These are phyloP conservation scores for Camellia lanceoleosa DNA, from an alignment of 148 eudicot species.

Conservation along the genomic window DNA sequence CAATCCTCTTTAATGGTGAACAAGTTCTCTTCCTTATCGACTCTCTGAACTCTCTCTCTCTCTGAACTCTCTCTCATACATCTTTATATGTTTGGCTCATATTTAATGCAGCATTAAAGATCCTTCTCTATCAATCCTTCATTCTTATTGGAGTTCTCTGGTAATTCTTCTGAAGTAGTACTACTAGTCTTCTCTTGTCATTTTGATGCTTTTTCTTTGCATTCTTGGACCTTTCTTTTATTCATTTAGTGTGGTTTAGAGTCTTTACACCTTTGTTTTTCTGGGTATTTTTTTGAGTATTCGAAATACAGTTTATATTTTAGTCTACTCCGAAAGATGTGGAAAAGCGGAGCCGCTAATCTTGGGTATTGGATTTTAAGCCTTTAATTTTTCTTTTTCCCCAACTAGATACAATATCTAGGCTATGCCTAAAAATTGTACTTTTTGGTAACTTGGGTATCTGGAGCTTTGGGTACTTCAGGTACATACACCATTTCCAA, in stretches of 20 bases:
- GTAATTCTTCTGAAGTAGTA: conserved; percentile 19
- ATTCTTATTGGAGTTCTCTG: conserved; percentile 4
- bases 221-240: neutral
- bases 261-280: neutral
- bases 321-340: neutral
- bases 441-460: too few relatives aligned
- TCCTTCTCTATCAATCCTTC: conserved; percentile 16
- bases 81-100: neutral
- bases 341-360: too few relatives aligned
- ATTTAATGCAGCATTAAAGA: conserved; percentile 35
- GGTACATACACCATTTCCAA: too few relatives aligned
- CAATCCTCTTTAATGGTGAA: conserved; percentile 21
- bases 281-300: neutral
- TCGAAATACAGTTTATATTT: neutral
- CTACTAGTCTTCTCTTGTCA: neutral
- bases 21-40: conserved; percentile 19
- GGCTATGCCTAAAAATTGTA: too few relatives aligned
- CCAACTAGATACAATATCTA: neutral
- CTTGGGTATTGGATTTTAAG: neutral
- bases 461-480: too few relatives aligned
- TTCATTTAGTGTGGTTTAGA: neutral
- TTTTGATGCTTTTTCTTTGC: neutral
- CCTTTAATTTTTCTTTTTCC: neutral
- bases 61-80: conserved; percentile 5
- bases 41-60: conserved; percentile 3